Base-by-base conservation (phyloP, 1,139 yeast genomes). In the Wickerhamiella pararugosa region DNA sequence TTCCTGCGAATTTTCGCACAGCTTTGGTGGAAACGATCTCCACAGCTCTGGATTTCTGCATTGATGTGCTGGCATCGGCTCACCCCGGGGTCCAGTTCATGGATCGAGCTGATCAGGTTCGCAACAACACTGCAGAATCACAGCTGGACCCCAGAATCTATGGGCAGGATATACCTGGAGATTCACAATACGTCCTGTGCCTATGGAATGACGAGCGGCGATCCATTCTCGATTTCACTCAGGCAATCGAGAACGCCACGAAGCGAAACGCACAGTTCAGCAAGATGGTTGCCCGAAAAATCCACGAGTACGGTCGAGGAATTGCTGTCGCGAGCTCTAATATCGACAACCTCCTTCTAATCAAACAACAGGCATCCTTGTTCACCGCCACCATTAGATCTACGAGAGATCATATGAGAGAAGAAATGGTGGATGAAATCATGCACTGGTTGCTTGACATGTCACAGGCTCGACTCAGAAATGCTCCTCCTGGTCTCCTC, bases 191-290 rank as follows among this genome's bases (percentile, higher is more conserved):
- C 57, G 75, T 70, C 31, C 61, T 83, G 35, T 60, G 76, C 41
- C 61, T 80, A 3, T 82, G 84, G 67, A 83, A 84, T 53, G 95
- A 84, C 54, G 92, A 80, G 54, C 69, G 75, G 32, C 75, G 81
- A 46, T 87, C 84, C 45, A 76, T 71, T 49, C 63, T 76, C 41
- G 94, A 83, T 52, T 90, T 90, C 0, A 72, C 76, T 2, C 77
- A 75, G 47, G 60, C 83, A 34, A 73, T 84, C 7, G 66, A 71
- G 40, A 57, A 70, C 32, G 79, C 86, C 0, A 79, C 92, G 29
- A 67, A 70, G 26, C 78, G 80, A 51, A 73, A 72, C 1, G 62
- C 61, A n/a, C 76, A 72, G 38, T 84, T 79, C 61, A 87, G 87
- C 1, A 63, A 67, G 25, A 81, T 81, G 87, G 75, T 83, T 3